Conservation (phyloP, 2,329 filamentous ascomycete genomes). For the Penicillium sp. region DNA sequence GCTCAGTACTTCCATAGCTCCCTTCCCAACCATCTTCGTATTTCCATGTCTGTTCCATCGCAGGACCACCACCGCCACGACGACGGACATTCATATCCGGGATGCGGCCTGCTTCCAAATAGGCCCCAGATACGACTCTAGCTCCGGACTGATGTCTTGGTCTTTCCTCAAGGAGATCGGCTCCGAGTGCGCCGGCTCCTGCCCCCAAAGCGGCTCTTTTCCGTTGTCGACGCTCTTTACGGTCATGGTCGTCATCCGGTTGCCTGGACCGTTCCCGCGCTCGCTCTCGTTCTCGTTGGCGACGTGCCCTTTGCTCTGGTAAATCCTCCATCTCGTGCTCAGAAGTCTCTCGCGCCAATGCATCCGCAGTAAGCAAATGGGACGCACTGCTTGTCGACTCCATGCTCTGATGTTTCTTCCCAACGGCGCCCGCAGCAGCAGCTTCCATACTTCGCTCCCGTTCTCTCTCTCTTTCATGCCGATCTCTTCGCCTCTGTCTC, state of each 20-base stretch:
- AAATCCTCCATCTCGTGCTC: constrained; percentile 56
- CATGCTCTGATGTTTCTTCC: constrained; percentile 40
- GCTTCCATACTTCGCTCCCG: constrained; percentile 10
- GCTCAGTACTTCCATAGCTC: constrained; percentile 32
- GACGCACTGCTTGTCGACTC: constrained; percentile 46
- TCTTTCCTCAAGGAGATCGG: constrained; percentile 26
- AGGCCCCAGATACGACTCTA: constrained; percentile 67
- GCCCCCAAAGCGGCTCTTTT: constrained; percentile 24
- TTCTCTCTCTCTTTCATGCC: constrained; percentile 25
- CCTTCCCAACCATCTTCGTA: constrained; percentile 40
- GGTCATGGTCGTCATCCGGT: constrained; percentile 19
- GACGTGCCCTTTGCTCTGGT: neutral
- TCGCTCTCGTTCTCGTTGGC: neutral
- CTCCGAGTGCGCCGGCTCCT: constrained; percentile 13
- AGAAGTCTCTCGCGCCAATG: constrained; percentile 66
- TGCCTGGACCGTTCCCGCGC: constrained; percentile 44
- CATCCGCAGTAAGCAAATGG: constrained; percentile 51
- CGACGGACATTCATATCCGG: constrained; percentile 51
- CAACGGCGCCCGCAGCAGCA: constrained; percentile 13
- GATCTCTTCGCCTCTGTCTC: constrained; percentile 22
- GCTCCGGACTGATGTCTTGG: constrained; percentile 52
- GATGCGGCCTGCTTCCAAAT: constrained; percentile 64
- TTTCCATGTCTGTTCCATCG: constrained; percentile 52
- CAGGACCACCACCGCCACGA: constrained; percentile 31
- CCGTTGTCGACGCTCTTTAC: constrained; percentile 25